Evolutionary conservation across 805 yeast genomes (phyloP), one percentile per base, ranked within the genome.

Genomic region (Ogataea corticis): DNA sequence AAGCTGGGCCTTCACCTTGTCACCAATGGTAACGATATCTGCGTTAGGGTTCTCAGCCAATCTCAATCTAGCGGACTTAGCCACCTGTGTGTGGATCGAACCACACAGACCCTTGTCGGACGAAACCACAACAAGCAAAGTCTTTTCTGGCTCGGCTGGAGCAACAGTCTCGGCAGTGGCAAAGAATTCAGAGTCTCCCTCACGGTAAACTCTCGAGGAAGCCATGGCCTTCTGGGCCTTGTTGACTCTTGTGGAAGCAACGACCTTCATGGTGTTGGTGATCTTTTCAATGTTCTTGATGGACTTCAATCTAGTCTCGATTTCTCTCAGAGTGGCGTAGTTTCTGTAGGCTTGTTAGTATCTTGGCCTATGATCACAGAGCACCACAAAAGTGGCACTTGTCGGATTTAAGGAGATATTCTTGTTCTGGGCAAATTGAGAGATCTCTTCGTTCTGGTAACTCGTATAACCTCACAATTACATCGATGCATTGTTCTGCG

Each of bases 61-160:
- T 72, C 82, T 80, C 54, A 58, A 65, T 75, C 95, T 88, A 51
- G 96, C 86, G 52, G 86, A 82, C 75, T 92, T 90, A 60, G 97
- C 86, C 61, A 92, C 74, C 75, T 88, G 96, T 43, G 99, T 82
- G 77, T 94, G 99, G 66, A 94, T 89, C 38, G 98, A 91, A 62
- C 99, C 99, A 81, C 99, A 94, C 63, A 94, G 81, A 67, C 99
- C 99, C 77, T 94, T 94, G 76, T 94, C 99, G 49, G 97, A 89
- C 39, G 98, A 85, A 54, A 90, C 82, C 48, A 91, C 97, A 64
- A 92, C 76, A 58, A 92, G 72, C 66, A 94, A 80, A 55, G 86
- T 81, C 73, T 84, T 87, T 36, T 66, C 70, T 35, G 64, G 54
- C 14, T 56, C 61, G 43, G 66, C 72, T 48, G 77, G 65, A 46